Evolutionary conservation across 805 yeast species (phyloP).

Genomic region (Metschnikowia anglica): DNA sequence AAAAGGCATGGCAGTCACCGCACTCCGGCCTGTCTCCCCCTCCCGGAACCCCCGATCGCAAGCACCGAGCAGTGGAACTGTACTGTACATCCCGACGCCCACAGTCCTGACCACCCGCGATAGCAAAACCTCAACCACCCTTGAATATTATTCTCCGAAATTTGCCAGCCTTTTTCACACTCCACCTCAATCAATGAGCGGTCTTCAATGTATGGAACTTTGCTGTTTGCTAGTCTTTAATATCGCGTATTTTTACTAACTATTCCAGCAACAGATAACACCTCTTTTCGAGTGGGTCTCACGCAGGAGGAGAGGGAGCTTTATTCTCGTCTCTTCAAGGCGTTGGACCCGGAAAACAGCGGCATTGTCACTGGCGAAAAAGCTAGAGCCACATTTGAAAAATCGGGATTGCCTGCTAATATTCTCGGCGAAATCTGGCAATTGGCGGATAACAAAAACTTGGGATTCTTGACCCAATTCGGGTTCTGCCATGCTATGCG

Average conservation of each 20-base stretch:
- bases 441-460: conserved; percentile 82
- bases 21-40: conserved; percentile 1
- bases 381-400: conserved; percentile 79
- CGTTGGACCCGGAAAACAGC: conserved; percentile 72
- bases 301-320: conserved; percentile 75
- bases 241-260: conserved; percentile 2
- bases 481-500: conserved; percentile 88
- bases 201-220: conserved; percentile 2
- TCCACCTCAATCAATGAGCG: conserved; percentile 1
- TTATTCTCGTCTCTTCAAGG: conserved; percentile 72
- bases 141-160: not conserved
- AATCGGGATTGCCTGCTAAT: conserved; percentile 77
- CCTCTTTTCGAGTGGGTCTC: conserved; percentile 46
- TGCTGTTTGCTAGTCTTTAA: not conserved
- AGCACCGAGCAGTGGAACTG: conserved; percentile 2
- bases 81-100: conserved; percentile 6
- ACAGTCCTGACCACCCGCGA: conserved; percentile 3
- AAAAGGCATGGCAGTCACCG: not conserved
- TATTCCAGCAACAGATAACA: conserved; percentile 7
- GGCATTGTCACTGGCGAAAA: conserved; percentile 88
- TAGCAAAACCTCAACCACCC: conserved; percentile 1
- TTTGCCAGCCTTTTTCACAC: not conserved
- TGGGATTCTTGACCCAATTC: conserved; percentile 76
- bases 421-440: conserved; percentile 92
- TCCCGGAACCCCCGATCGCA: not conserved